phyloP scores from a whole-genome alignment of 139 green algal genomes.

The Zygnema circumcarinatum region DNA sequence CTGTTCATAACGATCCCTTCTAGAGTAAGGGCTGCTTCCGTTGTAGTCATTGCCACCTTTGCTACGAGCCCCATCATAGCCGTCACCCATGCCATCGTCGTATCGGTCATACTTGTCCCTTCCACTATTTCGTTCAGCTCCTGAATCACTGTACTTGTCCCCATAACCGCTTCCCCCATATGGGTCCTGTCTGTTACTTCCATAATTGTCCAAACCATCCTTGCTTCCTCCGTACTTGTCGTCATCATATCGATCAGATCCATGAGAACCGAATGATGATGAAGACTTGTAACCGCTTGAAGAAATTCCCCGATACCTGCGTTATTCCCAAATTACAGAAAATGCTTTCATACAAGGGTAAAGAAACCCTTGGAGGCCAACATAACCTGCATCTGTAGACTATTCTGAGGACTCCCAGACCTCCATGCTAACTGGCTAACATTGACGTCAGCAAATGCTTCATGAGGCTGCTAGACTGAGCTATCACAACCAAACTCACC shows the following conservation, averaged over 20 bases:
- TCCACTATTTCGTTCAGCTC: background rate
- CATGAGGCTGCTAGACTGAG: too few relatives aligned
- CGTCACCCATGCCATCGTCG: background rate
- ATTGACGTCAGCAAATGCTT: too few relatives aligned
- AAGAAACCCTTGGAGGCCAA: too few relatives aligned
- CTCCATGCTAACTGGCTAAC: too few relatives aligned
- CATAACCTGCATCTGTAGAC: too few relatives aligned
- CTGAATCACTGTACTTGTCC: constrained; percentile 24
- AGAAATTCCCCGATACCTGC: constrained; percentile 47
- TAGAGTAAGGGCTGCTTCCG: background rate
- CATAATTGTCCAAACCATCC: constrained; percentile 1
- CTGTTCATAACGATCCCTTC: background rate
- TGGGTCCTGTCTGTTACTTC: background rate
- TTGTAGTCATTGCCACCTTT: too few relatives aligned
- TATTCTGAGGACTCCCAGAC: too few relatives aligned
- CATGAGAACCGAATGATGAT: constrained; percentile 14
- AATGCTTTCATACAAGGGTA: too few relatives aligned
- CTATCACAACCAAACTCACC: too few relatives aligned
- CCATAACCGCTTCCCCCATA: constrained; percentile 14
- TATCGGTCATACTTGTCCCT: constrained; percentile 18
- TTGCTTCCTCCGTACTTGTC: constrained; percentile 9
- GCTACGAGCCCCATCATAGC: background rate
- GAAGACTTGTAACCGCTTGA: constrained; percentile 10
- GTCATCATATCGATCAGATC: constrained; percentile 24
- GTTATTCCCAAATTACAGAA: too few relatives aligned